phyloP scores from a whole-genome alignment of 495 filamentous ascomycete species.

The Aspergillus sparsus region DNA sequence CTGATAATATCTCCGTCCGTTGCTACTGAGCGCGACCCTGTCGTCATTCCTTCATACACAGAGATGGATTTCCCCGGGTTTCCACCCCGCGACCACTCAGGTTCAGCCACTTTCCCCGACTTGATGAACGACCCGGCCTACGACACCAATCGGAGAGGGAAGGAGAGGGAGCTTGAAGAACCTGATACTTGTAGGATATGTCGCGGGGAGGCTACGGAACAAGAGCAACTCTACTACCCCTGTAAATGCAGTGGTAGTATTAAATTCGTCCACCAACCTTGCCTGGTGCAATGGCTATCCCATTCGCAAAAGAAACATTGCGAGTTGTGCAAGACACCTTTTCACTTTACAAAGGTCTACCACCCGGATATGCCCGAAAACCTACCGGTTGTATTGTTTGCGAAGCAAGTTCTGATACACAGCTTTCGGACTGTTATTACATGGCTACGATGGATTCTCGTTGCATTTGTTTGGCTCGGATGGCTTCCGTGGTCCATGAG shows the following conservation, averaged over 20 bases:
- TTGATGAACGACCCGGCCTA: slow-evolving; percentile 68
- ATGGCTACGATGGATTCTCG: slow-evolving; percentile 75
- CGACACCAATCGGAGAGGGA: slow-evolving; percentile 39
- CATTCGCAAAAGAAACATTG: slow-evolving; percentile 99
- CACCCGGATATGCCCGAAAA: slow-evolving; percentile 84
- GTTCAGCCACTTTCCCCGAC: slow-evolving; percentile 47
- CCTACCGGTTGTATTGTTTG: slow-evolving; percentile 77
- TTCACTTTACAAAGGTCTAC: slow-evolving; percentile 97
- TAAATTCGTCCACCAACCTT: slow-evolving; percentile 96
- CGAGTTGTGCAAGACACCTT: slow-evolving; percentile 97
- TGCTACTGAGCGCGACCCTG: slow-evolving; percentile 25
- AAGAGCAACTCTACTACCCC: slow-evolving; percentile 92
- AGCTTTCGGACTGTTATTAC: slow-evolving; percentile 66
- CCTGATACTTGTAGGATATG: slow-evolving; percentile 93
- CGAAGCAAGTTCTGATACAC: slow-evolving; percentile 73
- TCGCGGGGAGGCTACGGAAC: slow-evolving; percentile 78
- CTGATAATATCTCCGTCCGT: slow-evolving; percentile 20
- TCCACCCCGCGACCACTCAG: slow-evolving; percentile 22
- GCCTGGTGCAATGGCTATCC: slow-evolving; percentile 95
- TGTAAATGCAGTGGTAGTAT: slow-evolving; percentile 99
- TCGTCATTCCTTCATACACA: slow-evolving; percentile 21
- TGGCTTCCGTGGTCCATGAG: slow-evolving; percentile 90
- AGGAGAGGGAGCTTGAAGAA: slow-evolving; percentile 47
- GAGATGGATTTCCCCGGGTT: slow-evolving; percentile 34
- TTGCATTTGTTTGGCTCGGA: slow-evolving; percentile 83